Percentiles rank a stretch among this genome's conserved stretches.
phyloP scores from a whole-genome alignment of 768 basidiomycete genomes.

The Lyophyllum shimeji region DNA sequence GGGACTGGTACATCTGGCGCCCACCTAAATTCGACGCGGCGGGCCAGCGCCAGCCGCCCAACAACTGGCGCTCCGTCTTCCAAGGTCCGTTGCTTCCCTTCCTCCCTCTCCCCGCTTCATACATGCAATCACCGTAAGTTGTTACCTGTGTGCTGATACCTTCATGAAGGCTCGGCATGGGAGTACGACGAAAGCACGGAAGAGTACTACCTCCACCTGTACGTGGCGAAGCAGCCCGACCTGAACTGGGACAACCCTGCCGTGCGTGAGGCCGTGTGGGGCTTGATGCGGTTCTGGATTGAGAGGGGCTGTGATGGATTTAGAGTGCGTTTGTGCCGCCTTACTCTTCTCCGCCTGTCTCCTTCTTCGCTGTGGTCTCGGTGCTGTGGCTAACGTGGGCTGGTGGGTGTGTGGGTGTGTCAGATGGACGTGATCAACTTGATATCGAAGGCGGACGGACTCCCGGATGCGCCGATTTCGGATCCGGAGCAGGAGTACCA shows the following conservation, averaged over 20 bases:
- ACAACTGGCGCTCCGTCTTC: slow-evolving; percentile 72
- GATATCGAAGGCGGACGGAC: slow-evolving; percentile 59
- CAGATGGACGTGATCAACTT: slow-evolving; percentile 75
- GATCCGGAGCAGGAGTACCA: slow-evolving; percentile 53
- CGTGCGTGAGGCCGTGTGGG: slow-evolving; percentile 57
- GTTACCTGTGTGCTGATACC: no score
- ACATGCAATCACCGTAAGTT: no score
- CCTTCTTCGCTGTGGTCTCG: no score
- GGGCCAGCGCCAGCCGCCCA: slow-evolving; percentile 60
- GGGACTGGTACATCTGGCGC: slow-evolving; percentile 80
- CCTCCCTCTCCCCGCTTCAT: no score
- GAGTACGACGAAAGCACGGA: slow-evolving; percentile 61
- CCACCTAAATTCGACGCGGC: slow-evolving; percentile 51
- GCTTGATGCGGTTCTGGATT: slow-evolving; percentile 75
- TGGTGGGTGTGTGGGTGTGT: not conserved
- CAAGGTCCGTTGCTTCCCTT: slow-evolving; percentile 39
- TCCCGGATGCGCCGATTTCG: slow-evolving; percentile 65
- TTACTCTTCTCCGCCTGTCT: not conserved
- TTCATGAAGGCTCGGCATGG: slow-evolving; percentile 72
- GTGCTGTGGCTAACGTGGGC: no score
- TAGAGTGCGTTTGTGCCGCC: slow-evolving; percentile 41
- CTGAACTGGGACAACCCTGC: slow-evolving; percentile 75
- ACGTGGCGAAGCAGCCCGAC: slow-evolving; percentile 67
- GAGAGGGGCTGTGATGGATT: slow-evolving; percentile 75
- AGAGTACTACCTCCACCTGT: slow-evolving; percentile 76